Evolutionary conservation across 2,329 filamentous ascomycete species (phyloP).

Genomic region (Claviceps purpurea): DNA sequence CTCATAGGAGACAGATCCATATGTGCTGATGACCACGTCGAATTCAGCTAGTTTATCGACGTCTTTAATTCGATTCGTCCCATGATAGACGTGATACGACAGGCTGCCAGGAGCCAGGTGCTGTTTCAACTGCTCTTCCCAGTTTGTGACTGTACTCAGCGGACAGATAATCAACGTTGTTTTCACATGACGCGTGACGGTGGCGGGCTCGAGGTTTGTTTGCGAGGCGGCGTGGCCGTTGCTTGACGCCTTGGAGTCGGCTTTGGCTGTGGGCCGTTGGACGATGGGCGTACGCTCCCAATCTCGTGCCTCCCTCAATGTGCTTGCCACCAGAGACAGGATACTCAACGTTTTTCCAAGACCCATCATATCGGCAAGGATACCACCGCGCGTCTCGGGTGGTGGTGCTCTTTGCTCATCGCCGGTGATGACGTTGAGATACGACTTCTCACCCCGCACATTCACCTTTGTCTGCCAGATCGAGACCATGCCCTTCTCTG

Average conservation of each 20-base stretch:
- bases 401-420: slow-evolving; percentile 47
- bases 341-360: slow-evolving; percentile 81
- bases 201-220: slow-evolving; percentile 33
- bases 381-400: slow-evolving; percentile 55
- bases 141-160: slow-evolving; percentile 83
- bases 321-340: slow-evolving; percentile 59
- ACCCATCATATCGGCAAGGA: slow-evolving; percentile 79
- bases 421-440: slow-evolving; percentile 77
- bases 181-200: slow-evolving; percentile 52
- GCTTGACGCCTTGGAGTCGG: slow-evolving; percentile 24
- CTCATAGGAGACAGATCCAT: slow-evolving; percentile 76
- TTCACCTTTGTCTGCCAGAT: slow-evolving; percentile 58
- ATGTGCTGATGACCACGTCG: slow-evolving; percentile 86
- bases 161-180: slow-evolving; percentile 81
- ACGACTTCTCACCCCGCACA: slow-evolving; percentile 42
- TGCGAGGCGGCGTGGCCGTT: slow-evolving; percentile 16
- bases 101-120: slow-evolving; percentile 57
- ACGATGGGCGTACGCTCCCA: slow-evolving; percentile 46
- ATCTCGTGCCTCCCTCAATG: slow-evolving; percentile 43
- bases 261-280: slow-evolving; percentile 29
- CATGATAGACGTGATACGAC: slow-evolving; percentile 76
- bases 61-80: slow-evolving; percentile 59
- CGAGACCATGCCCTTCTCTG: slow-evolving; percentile 51
- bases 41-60: slow-evolving; percentile 53
- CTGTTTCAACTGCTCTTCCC: slow-evolving; percentile 80